phyloP scores from a whole-genome alignment of 371 early-diverging fungal species.

The Syncephalastrum contaminatum region DNA sequence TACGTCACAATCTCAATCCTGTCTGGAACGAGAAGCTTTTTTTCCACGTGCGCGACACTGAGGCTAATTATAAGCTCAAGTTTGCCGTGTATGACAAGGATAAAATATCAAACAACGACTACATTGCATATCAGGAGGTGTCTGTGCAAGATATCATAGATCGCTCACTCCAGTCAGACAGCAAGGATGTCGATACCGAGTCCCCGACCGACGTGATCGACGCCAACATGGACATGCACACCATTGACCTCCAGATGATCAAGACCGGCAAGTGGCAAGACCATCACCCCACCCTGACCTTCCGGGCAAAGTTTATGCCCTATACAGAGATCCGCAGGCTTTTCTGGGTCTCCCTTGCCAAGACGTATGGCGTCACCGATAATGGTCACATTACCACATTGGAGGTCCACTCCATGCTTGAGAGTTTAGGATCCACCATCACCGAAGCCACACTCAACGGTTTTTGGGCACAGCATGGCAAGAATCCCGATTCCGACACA shows the following conservation, averaged over 20 bases:
- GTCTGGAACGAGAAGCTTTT: conserved; percentile 71
- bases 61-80: conserved; percentile 60
- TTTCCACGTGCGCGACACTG: conserved; percentile 62
- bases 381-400: conserved; percentile 54
- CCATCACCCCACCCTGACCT: conserved; percentile 41
- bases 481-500: conserved; percentile 57
- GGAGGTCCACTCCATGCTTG: conserved; percentile 75
- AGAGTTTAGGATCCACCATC: conserved; percentile 72
- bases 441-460: conserved; percentile 64
- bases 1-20: conserved; percentile 66
- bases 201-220: conserved; percentile 35
- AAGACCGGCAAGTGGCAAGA: conserved; percentile 40
- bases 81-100: conserved; percentile 80
- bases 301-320: conserved; percentile 66
- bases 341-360: conserved; percentile 74
- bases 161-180: conserved; percentile 11
- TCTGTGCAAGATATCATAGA: conserved; percentile 37
- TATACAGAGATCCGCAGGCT: conserved; percentile 64
- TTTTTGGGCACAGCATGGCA: conserved; percentile 61
- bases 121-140: conserved; percentile 60
- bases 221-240: conserved; percentile 43
- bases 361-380: conserved; percentile 61
- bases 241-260: conserved; percentile 36
- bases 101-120: conserved; percentile 71
- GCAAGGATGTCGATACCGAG: conserved; percentile 8